phyloP scores from a whole-genome alignment of 2,329 filamentous ascomycete genomes.

The Cladosporium velox region DNA sequence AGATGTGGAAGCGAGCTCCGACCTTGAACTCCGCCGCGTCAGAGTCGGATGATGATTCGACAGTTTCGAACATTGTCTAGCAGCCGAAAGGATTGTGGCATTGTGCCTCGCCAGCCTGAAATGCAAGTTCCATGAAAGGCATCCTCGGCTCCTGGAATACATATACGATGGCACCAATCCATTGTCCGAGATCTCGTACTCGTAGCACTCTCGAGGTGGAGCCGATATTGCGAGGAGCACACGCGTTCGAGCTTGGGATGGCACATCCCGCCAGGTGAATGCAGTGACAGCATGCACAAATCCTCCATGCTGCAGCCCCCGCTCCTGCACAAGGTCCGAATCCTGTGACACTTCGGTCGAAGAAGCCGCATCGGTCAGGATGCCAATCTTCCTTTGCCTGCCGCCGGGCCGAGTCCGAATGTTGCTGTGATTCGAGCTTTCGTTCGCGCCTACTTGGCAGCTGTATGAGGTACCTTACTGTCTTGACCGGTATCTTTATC shows the following conservation, averaged over 20 bases:
- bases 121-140: not conserved
- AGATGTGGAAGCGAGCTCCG: not conserved
- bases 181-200: not conserved
- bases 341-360: constrained; percentile 1
- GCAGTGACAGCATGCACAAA: not conserved
- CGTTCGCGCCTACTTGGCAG: not conserved
- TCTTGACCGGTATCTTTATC: not conserved
- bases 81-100: not conserved
- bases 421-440: not conserved
- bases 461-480: not conserved
- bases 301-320: not conserved
- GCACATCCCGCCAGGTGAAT: not conserved
- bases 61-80: not conserved
- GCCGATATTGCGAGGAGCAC: not conserved
- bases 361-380: constrained; percentile 1
- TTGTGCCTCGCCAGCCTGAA: not conserved
- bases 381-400: not conserved
- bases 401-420: not conserved
- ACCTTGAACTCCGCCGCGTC: not conserved
- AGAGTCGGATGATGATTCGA: not conserved
- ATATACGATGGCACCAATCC: not conserved
- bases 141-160: not conserved
- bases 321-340: not conserved
- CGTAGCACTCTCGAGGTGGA: not conserved
- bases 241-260: not conserved